Evolutionary conservation across 352 stramenopile genomes (phyloP), one percentile per base, ranked within the genome.

Genomic region (Globisporangium barbulae): DNA sequence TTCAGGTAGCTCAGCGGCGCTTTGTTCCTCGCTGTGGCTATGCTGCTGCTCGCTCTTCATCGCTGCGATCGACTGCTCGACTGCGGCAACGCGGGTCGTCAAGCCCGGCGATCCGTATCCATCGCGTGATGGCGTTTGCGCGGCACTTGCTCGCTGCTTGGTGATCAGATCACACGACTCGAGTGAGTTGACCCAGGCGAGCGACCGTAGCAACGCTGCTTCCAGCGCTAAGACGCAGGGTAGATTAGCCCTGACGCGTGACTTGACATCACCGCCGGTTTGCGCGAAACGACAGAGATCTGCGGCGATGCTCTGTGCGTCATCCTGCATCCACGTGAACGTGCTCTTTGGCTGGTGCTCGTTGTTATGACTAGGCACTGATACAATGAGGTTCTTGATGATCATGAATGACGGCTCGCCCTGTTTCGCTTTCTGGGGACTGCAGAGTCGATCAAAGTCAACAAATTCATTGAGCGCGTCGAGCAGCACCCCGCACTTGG

Each of bases 251-350:
- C 53, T 64, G 0, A 25, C n/a, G n/a, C 44, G 19, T 17, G 15
- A 42, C 9, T 37, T 22, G 17, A 13, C 28, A 19, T 17, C 30
- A 2, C 3, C n/a, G 0, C 30, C n/a, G 3, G 30, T 15, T 30
- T 61, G 53, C 12, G 72, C 56, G 42, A 87, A 81, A 44, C 28
- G 44, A 55, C 78, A 89, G 9, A 85, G 66, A 22, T 83, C 78
- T 0, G 55, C 64, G 8, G 80, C 76, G 15, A 86, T 75, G 63
- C 83, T 72, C 37, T 48, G 22, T 0, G 74, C 39, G 2, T 68
- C 59, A 47, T 87, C 81, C 22, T 79, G 53, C 21, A 75, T 22
- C 78, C 80, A 89, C 9, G 35, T 7, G 22, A 65, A 72, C n/a
- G 22, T 33, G 42, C 2, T 42, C n/a, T 8, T 15, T 8, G 10